Evolutionary conservation across 2,329 filamentous ascomycete species (phyloP).

Genomic region (Aspergillus sp.): DNA sequence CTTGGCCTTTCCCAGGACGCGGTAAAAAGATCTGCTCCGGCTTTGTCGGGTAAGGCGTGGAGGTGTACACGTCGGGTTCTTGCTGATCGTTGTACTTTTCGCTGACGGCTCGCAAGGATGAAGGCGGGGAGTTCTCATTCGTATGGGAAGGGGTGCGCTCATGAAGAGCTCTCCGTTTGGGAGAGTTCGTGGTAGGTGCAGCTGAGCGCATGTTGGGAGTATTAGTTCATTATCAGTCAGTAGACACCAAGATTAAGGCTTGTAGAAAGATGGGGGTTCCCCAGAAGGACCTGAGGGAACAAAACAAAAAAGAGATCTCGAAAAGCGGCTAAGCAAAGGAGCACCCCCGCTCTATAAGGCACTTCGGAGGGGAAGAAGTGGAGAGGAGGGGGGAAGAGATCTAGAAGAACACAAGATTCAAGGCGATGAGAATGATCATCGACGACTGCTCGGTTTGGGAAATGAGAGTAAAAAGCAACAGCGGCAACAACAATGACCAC

Average conservation of each 20-base stretch:
- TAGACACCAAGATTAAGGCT: slow-evolving; percentile 14
- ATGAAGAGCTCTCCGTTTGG: slow-evolving; percentile 47
- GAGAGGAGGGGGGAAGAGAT: not conserved
- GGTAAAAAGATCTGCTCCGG: slow-evolving; percentile 49
- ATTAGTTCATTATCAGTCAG: slow-evolving; percentile 37
- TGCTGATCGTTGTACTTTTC: slow-evolving; percentile 32
- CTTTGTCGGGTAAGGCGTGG: slow-evolving; percentile 51
- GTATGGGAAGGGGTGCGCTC: slow-evolving; percentile 50
- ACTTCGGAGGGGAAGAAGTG: slow-evolving; percentile 6
- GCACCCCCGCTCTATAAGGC: slow-evolving; percentile 12
- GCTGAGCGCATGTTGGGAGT: slow-evolving; percentile 36
- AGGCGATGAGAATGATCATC: slow-evolving; percentile 14
- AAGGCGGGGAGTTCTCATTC: slow-evolving; percentile 44
- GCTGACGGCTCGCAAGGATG: slow-evolving; percentile 41
- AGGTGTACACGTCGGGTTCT: slow-evolving; percentile 42
- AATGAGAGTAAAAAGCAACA: not conserved
- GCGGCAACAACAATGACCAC: not conserved
- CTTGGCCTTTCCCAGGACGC: slow-evolving; percentile 42
- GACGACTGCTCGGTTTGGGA: slow-evolving; percentile 10
- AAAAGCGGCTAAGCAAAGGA: slow-evolving; percentile 7
- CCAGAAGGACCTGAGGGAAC: slow-evolving; percentile 3
- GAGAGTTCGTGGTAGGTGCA: slow-evolving; percentile 32
- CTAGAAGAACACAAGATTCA: slow-evolving; percentile 10
- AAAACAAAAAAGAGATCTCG: slow-evolving; percentile 9
- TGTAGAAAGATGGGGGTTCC: slow-evolving; percentile 8